Evolutionary conservation across 257 asterid genomes (phyloP).

Genomic region (Rhazya stricta): DNA sequence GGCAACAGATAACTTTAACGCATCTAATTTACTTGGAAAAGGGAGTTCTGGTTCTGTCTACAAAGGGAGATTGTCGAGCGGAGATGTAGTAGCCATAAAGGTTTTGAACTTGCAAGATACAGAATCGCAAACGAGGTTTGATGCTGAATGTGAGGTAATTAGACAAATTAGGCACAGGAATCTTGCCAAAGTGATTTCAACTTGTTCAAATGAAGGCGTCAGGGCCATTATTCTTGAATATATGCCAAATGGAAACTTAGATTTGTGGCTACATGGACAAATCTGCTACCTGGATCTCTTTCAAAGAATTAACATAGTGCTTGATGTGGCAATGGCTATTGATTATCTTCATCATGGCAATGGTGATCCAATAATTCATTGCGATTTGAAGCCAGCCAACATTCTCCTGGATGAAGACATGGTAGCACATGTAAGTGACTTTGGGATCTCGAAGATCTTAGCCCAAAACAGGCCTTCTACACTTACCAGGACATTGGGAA

Average conservation of each 20-base stretch:
- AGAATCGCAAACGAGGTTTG: not conserved
- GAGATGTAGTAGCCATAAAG: not conserved
- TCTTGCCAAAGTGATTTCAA: not conserved
- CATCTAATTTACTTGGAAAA: not conserved
- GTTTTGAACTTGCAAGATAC: not conserved
- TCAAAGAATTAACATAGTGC: constrained; percentile 4
- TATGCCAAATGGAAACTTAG: constrained; percentile 3
- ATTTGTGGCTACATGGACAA: not conserved
- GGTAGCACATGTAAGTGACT: constrained; percentile 5
- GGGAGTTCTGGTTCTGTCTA: constrained; percentile 8
- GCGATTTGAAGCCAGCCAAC: constrained; percentile 5
- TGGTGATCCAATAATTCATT: not conserved
- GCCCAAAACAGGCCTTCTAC: not conserved
- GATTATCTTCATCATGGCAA: constrained; percentile 8
- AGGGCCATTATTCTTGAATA: not conserved
- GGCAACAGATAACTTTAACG: constrained; percentile 1
- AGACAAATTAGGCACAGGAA: constrained; percentile 1
- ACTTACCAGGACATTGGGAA: constrained; percentile 3
- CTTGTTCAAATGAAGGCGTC: not conserved
- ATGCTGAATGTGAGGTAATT: not conserved
- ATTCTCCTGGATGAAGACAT: not conserved
- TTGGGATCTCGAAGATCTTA: not conserved
- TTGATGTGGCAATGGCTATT: constrained; percentile 4
- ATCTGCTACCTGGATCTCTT: not conserved
- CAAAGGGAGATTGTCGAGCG: not conserved